phyloP scores from a whole-genome alignment of 768 basidiomycete species.

The Strobilomyces dryophilus region DNA sequence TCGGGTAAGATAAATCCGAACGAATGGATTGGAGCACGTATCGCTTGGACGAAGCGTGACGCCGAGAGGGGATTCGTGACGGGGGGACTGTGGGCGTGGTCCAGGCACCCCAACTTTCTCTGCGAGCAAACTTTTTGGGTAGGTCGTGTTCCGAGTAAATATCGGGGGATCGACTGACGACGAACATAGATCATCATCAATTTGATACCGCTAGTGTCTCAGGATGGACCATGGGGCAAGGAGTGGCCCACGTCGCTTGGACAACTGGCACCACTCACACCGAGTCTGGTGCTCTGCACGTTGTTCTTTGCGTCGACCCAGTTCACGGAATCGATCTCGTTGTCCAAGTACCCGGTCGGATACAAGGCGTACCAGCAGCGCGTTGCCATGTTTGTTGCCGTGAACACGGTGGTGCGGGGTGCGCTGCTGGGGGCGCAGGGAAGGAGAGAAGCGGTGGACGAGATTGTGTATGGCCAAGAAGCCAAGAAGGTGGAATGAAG shows the following conservation, averaged over 20 bases:
- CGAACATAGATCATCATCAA: slow-evolving; percentile 59
- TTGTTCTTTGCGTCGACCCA: slow-evolving; percentile 77
- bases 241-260: slow-evolving; percentile 23
- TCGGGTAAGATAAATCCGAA: slow-evolving; percentile 30
- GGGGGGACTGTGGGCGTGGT: slow-evolving; percentile 80
- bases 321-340: slow-evolving; percentile 79
- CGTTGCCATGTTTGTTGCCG: slow-evolving; percentile 75
- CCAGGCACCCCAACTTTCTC: slow-evolving; percentile 88
- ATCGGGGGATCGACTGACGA: background rate
- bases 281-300: slow-evolving; percentile 56
- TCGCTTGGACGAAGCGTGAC: slow-evolving; percentile 66
- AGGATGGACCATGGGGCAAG: slow-evolving; percentile 25
- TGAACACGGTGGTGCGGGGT: slow-evolving; percentile 44
- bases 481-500: slow-evolving; percentile 21
- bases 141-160: slow-evolving; percentile 16
- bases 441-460: slow-evolving; percentile 35
- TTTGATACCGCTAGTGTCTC: slow-evolving; percentile 57
- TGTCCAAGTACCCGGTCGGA: slow-evolving; percentile 62
- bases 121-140: slow-evolving; percentile 92
- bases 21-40: slow-evolving; percentile 63
- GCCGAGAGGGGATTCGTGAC: slow-evolving; percentile 80
- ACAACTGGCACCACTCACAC: slow-evolving; percentile 40
- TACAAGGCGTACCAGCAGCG: slow-evolving; percentile 73
- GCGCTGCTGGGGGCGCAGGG: slow-evolving; percentile 36
- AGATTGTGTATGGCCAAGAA: slow-evolving; percentile 40